Evolutionary conservation across 179 eudicot genomes (phyloP), one percentile per base, ranked within the genome.

Genomic region (Silene vulgaris): DNA sequence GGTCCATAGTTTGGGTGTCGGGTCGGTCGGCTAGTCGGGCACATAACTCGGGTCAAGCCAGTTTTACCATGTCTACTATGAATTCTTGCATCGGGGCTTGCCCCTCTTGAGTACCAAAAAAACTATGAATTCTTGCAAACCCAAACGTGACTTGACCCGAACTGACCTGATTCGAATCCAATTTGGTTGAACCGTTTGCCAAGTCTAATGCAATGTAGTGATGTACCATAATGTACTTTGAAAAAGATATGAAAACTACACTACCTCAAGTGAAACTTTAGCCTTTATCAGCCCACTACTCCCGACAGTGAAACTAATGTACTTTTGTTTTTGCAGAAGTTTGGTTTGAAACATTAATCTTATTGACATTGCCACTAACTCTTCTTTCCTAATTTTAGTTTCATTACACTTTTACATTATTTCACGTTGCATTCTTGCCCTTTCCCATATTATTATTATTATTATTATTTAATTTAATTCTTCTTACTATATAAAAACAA

Each of bases 271-370:
- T 81, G 69, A 67, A 73, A 60, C 64, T n/a, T 56, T 77, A 62
- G 43, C 66, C 75, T 80, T 71, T 71, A 54, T 40, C 79, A 71
- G 78, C 20, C 56, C 57, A 60, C 71, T 67, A 69, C 37, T 20
- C 74, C 78, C 78, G 80, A 81, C 84, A 81, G 62, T 16, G 61
- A 54, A 72, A 40, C 59, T 74, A 13, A 65, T 77, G 73, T 69
- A 29, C 80, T 77, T 73, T 63, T 50, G 71, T 75, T 77, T 76
- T 73, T 76, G 74, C 80, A 80, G 83, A 72, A 76, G 70, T 66
- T 72, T 72, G 74, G 59, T 76, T 81, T 60, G 29, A 77, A 65
- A 75, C 80, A 77, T 54, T 5, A 11, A 75, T 28, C 14, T 40
- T 40, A 28, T 16, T 5, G 54, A 78, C 16, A 56, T 8, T 20